phyloP scores from a whole-genome alignment of 2,329 filamentous ascomycete genomes.

The Shiraia sp. region DNA sequence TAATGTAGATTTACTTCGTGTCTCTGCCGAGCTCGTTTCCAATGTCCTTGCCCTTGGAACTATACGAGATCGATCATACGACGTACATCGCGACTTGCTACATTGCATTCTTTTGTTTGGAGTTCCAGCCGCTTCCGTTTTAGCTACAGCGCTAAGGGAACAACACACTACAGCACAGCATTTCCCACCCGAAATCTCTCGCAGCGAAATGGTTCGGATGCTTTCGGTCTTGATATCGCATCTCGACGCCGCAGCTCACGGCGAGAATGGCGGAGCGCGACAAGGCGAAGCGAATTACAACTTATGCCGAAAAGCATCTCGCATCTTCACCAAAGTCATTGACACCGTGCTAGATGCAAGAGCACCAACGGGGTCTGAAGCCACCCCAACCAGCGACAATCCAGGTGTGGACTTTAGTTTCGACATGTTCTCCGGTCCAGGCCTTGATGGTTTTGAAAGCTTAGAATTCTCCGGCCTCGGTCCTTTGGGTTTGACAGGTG shows the following conservation, averaged over 20 bases:
- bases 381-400: slow-evolving; percentile 15
- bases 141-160: slow-evolving; percentile 34
- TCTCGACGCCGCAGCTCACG: slow-evolving; percentile 37
- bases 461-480: slow-evolving; percentile 28
- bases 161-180: slow-evolving; percentile 29
- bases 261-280: slow-evolving; percentile 34
- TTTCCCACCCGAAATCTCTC: slow-evolving; percentile 39
- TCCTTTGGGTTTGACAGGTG: slow-evolving; percentile 11
- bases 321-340: slow-evolving; percentile 34
- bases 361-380: slow-evolving; percentile 9
- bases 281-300: slow-evolving; percentile 42
- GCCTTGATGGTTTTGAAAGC: slow-evolving; percentile 34
- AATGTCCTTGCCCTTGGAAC: slow-evolving; percentile 31
- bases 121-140: slow-evolving; percentile 32
- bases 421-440: slow-evolving; percentile 27
- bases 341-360: slow-evolving; percentile 33
- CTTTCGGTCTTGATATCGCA: slow-evolving; percentile 47
- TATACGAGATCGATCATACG: slow-evolving; percentile 36
- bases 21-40: slow-evolving; percentile 32
- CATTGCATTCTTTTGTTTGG: slow-evolving; percentile 34
- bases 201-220: slow-evolving; percentile 45
- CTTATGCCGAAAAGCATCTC: slow-evolving; percentile 35
- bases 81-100: slow-evolving; percentile 37
- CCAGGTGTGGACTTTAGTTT: slow-evolving; percentile 20
- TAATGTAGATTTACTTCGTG: slow-evolving; percentile 29